Percentiles rank a stretch among this genome's conserved stretches.
Conservation (phyloP, 1,139 yeast genomes). For the Taphrina sp. region DNA sequence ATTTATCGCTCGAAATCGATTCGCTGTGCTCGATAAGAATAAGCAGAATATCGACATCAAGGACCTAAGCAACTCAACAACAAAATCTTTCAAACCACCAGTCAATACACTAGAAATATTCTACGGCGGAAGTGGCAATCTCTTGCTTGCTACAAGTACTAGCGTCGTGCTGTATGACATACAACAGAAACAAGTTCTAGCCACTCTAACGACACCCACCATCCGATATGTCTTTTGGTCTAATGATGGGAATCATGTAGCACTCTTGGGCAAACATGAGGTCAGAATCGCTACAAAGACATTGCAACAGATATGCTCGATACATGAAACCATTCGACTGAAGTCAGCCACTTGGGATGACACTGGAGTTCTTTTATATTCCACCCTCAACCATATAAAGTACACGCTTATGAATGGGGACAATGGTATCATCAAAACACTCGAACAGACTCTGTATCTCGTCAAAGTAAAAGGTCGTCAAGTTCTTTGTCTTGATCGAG, state of each 20-base stretch:
- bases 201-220: constrained; percentile 68
- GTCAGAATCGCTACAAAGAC: constrained; percentile 81
- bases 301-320: constrained; percentile 72
- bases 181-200: constrained; percentile 79
- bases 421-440: constrained; percentile 86
- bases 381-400: constrained; percentile 93
- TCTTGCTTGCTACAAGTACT: constrained; percentile 68
- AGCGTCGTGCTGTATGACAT: constrained; percentile 83
- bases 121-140: constrained; percentile 73
- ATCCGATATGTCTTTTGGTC: constrained; percentile 92
- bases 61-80: constrained; percentile 75
- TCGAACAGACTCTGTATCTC: constrained; percentile 86
- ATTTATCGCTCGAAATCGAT: constrained; percentile 91
- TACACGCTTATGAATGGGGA: constrained; percentile 93
- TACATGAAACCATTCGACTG: constrained; percentile 95
- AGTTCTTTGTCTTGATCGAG: constrained; percentile 78
- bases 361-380: constrained; percentile 81
- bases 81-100: constrained; percentile 78
- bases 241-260: constrained; percentile 79
- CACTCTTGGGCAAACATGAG: constrained; percentile 87
- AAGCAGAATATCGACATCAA: constrained; percentile 71
- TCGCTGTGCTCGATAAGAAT: constrained; percentile 71
- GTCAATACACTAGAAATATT: constrained; percentile 69
- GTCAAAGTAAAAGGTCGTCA: constrained; percentile 66
- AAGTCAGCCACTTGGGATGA: constrained; percentile 99